Base-by-base conservation (phyloP, 192 early-diverging fungal species). In the Ambispora gerdemannii region DNA sequence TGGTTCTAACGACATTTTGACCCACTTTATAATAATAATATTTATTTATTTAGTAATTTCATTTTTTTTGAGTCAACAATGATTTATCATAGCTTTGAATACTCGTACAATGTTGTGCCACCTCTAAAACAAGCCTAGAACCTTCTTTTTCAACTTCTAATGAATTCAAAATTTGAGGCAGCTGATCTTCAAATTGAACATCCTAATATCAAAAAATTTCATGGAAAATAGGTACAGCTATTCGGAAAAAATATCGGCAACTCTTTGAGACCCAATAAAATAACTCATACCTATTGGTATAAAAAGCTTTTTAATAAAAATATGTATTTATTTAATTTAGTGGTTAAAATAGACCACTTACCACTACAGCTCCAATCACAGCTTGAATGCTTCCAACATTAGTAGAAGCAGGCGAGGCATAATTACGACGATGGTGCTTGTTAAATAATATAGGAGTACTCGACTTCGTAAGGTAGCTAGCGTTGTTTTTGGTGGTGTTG, bases 1-100 rank as follows among this genome's bases (percentile, higher is more conserved):
- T 97, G 76, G 92, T 94, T 77, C 95, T 92, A 77, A 97, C 95
- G 60, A 92, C 94, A 90, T 95, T 95, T 83, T 97, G 93, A 86
- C 95, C 95, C 89, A 89, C 38, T 43, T 6, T 43, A 10, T 10
- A 43, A n/a, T n/a, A n/a, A n/a, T n/a, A n/a, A n/a, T n/a, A n/a
- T n/a, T n/a, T n/a, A n/a, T n/a, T n/a, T n/a, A n/a, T n/a, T n/a
- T n/a, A n/a, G n/a, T n/a, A n/a, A n/a, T n/a, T n/a, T n/a, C n/a
- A n/a, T n/a, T n/a, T n/a, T n/a, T n/a, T n/a, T n/a, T n/a, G n/a
- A n/a, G n/a, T n/a, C n/a, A n/a, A n/a, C n/a, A n/a, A n/a, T n/a
- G n/a, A n/a, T n/a, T n/a, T n/a, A n/a, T n/a, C n/a, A n/a, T n/a
- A n/a, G n/a, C n/a, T n/a, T n/a, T n/a, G n/a, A n/a, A n/a, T n/a